These are phyloP conservation scores for Monilinia vaccinii-corymbosi DNA, from an alignment of 2,329 filamentous ascomycete genomes.

Conservation along the genomic window DNA sequence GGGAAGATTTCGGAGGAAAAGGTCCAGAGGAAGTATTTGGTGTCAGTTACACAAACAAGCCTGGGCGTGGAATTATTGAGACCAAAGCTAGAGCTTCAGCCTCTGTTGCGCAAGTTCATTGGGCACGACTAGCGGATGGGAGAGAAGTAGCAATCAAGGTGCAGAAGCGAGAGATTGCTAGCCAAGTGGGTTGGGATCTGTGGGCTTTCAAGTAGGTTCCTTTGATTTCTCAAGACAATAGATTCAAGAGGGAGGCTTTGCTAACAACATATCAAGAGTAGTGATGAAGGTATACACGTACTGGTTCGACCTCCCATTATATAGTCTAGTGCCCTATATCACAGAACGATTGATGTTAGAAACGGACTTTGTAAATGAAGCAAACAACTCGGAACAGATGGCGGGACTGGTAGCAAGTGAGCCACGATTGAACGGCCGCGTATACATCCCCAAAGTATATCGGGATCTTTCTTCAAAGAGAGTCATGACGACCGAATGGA, in stretches of 20 bases:
- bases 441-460: conserved; percentile 84
- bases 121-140: conserved; percentile 78
- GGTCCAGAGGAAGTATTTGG: conserved; percentile 87
- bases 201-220: conserved; percentile 76
- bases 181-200: conserved; percentile 88
- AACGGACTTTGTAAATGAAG: conserved; percentile 91
- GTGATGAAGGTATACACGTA: conserved; percentile 75
- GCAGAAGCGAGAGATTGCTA: conserved; percentile 87
- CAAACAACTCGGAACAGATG: conserved; percentile 81
- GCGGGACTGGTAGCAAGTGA: conserved; percentile 65
- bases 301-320: conserved; percentile 89
- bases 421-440: conserved; percentile 63
- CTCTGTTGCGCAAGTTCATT: conserved; percentile 94
- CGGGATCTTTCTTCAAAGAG: conserved; percentile 72
- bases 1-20: conserved; percentile 79
- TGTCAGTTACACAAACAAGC: conserved; percentile 64
- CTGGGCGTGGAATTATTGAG: conserved; percentile 58
- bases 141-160: conserved; percentile 92
- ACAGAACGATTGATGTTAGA: conserved; percentile 85
- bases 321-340: conserved; percentile 85
- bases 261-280: conserved; percentile 41
- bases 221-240: not conserved
- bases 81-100: conserved; percentile 61
- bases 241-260: not conserved
- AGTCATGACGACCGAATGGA: conserved; percentile 94